A percentile compares a stretch with the other conserved stretches of the same genome.
These are phyloP conservation scores for Lasiodiplodia sp. DNA, from an alignment of 2,329 filamentous ascomycete genomes.

Conservation along the genomic window DNA sequence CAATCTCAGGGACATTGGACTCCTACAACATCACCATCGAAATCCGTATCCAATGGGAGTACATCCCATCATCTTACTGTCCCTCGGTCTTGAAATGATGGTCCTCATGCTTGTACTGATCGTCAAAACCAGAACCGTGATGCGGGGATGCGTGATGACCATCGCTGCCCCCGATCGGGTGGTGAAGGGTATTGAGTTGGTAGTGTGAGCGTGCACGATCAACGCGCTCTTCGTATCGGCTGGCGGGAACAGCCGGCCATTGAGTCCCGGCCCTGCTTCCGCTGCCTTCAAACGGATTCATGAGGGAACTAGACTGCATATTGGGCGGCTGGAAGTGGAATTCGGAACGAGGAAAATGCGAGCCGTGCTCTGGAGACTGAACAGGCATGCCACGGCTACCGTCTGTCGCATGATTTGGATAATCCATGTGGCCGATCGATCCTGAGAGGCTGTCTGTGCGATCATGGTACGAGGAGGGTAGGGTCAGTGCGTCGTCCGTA, in stretches of 20 bases:
- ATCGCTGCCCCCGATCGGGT: neutral
- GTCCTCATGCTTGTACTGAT: constrained; percentile 16
- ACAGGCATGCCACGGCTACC: constrained; percentile 10
- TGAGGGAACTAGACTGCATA: neutral
- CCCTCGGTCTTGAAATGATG: constrained; percentile 17
- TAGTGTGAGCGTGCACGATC: constrained; percentile 3
- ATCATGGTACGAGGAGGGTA: constrained; percentile 1
- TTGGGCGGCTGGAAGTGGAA: neutral
- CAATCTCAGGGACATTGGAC: neutral
- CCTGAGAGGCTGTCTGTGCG: neutral
- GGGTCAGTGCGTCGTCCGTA: neutral
- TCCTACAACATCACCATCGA: neutral
- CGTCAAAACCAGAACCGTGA: constrained; percentile 2
- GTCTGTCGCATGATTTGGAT: neutral
- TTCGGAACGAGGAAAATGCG: neutral
- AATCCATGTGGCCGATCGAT: neutral
- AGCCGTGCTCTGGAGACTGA: constrained; percentile 7
- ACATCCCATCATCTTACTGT: neutral
- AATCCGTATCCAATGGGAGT: neutral
- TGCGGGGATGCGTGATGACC: constrained; percentile 6
- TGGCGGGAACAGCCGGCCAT: neutral
- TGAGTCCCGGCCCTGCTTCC: neutral
- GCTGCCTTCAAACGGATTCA: neutral
- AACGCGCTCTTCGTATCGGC: constrained; percentile 10
- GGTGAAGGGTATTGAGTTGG: neutral